Conservation (phyloP, 2,329 filamentous ascomycete species). For the Cladophialophora carrionii region DNA sequence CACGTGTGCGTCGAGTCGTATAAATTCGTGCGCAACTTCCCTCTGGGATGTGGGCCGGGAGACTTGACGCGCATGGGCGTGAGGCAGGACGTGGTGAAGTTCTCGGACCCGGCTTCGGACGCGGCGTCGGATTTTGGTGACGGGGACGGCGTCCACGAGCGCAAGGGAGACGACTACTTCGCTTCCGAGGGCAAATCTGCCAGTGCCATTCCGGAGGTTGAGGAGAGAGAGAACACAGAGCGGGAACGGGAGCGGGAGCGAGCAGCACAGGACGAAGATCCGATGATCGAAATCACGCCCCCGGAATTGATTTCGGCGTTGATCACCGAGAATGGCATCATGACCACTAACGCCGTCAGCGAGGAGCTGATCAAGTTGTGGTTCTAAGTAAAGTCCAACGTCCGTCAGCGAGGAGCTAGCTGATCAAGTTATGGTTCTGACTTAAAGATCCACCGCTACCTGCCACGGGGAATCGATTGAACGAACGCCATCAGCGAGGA, state of each 20-base stretch:
- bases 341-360: slow-evolving; percentile 67
- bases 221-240: slow-evolving; percentile 12
- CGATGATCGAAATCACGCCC: slow-evolving; percentile 57
- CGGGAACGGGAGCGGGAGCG: slow-evolving; percentile 20
- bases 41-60: slow-evolving; percentile 57
- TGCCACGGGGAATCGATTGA: too few species aligned
- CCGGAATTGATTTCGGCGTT: slow-evolving; percentile 66
- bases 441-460: too few species aligned
- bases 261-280: slow-evolving; percentile 37
- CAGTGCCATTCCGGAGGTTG: background rate
- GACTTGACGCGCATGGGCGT: slow-evolving; percentile 63
- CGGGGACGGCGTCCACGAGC: slow-evolving; percentile 1
- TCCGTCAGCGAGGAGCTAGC: slow-evolving; percentile 68
- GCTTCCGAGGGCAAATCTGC: slow-evolving; percentile 22
- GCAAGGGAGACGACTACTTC: background rate
- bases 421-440: slow-evolving; percentile 45
- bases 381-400: slow-evolving; percentile 50
- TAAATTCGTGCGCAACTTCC: slow-evolving; percentile 90
- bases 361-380: slow-evolving; percentile 69
- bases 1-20: slow-evolving; percentile 94
- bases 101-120: slow-evolving; percentile 58
- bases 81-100: slow-evolving; percentile 75
- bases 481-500: too few species aligned
- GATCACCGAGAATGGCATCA: slow-evolving; percentile 66
- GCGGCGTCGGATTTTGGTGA: slow-evolving; percentile 26